Conservation (phyloP, 202 grass and related monocot species). For the Bolboschoenoplectus hybrid region DNA sequence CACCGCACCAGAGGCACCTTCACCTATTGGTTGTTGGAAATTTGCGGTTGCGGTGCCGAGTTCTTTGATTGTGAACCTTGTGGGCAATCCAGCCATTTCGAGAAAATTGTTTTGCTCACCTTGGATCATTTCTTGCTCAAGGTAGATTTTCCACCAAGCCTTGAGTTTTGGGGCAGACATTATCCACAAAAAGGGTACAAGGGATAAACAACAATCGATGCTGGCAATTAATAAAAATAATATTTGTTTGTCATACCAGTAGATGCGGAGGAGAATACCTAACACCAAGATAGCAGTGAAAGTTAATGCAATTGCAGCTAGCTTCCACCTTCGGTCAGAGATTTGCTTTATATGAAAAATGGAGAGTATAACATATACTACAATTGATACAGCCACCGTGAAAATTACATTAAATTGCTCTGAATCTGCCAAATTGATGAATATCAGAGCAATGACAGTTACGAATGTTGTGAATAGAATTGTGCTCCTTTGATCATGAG, state of each 20-base stretch:
- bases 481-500: background rate
- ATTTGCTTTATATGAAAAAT: background rate
- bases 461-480: background rate
- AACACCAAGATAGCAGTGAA: background rate
- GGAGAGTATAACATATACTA: background rate
- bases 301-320: background rate
- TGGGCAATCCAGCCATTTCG: too few species aligned
- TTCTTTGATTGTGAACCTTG: too few species aligned
- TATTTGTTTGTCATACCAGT: too few species aligned
- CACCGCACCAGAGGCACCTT: too few species aligned
- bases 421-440: background rate
- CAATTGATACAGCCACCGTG: background rate
- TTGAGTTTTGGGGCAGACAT: background rate
- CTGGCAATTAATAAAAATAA: too few species aligned
- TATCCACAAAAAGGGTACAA: background rate
- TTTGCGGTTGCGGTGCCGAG: too few species aligned
- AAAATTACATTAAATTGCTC: background rate
- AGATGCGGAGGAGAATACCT: background rate
- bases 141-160: too few species aligned
- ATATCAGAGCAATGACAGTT: background rate
- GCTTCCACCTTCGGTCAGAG: background rate
- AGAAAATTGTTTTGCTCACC: too few species aligned
- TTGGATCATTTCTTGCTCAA: too few species aligned
- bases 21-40: too few species aligned
- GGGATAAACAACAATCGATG: too few species aligned